Conservation (phyloP, 2,329 filamentous ascomycete genomes). For the Nemania diffusa region DNA sequence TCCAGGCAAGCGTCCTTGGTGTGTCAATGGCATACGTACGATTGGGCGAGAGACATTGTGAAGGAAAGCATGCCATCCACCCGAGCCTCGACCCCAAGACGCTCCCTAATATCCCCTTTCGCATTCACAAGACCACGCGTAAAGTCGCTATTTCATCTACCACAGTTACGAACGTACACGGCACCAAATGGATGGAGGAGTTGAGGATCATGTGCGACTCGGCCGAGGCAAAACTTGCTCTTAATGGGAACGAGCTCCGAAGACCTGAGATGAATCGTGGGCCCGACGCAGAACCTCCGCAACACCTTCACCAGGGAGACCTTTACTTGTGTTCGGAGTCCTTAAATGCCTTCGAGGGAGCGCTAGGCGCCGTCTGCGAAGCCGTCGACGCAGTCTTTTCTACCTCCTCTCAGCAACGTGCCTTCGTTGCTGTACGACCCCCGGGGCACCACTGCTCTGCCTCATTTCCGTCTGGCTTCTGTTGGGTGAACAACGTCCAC, state of each 20-base stretch:
- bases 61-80: conserved; percentile 74
- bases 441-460: conserved; percentile 96
- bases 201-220: conserved; percentile 84
- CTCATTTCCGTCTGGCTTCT: conserved; percentile 91
- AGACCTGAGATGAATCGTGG: conserved; percentile 71
- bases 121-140: conserved; percentile 82
- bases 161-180: conserved; percentile 90
- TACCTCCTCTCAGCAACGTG: conserved; percentile 71
- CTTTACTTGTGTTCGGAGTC: conserved; percentile 91
- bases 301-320: conserved; percentile 85
- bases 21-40: conserved; percentile 89
- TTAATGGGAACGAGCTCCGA: conserved; percentile 80
- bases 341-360: conserved; percentile 86
- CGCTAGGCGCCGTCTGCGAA: conserved; percentile 91
- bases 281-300: conserved; percentile 56
- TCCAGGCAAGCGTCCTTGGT: conserved; percentile 85
- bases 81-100: conserved; percentile 66
- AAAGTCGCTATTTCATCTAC: conserved; percentile 76
- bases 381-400: conserved; percentile 87
- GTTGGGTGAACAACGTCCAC: conserved; percentile 98
- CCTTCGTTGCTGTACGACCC: conserved; percentile 92
- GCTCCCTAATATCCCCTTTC: conserved; percentile 76
- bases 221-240: conserved; percentile 80
- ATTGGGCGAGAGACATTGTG: conserved; percentile 82
- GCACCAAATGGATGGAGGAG: conserved; percentile 92